Base-by-base conservation (phyloP, 148 eudicot species). In the Chenopodium berlandieri region DNA sequence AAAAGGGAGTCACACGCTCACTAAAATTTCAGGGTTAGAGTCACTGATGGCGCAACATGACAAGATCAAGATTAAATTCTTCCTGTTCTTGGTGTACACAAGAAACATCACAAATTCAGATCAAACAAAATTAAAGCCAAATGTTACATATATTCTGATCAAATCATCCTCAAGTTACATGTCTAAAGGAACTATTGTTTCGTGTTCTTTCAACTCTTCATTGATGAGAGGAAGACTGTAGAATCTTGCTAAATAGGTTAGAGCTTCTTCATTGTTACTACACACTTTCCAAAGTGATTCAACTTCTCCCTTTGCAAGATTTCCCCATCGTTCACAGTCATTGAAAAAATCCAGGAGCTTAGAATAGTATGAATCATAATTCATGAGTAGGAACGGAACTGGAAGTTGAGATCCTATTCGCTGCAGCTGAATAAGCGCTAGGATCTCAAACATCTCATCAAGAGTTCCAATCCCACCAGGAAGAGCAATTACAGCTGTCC, bases 381-480 rank as follows among this genome's bases (percentile, higher is more conserved):
- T 95, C 98, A 95, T 93, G 81, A 95, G 73, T 75, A 93, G 65
- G 77, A 93, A 87, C 4, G 98, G 98, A 30, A 95, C 92, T 1
- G 92, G 94, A 79, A 86, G 86, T 71, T 75, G 65, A 10, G 98
- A 93, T 48, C 98, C 98, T 62, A 93, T 89, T 76, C 97, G 87
- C 79, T 90, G 75, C 17, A 93, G 91, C 82, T 95, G 97, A 85
- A 93, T 90, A 76, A 95, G 83, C 4, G 97, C 81, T 78, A 93
- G 82, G 76, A 93, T 91, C 89, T 95, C 98, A 77, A 95, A 93
- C 52, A 89, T 84, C 87, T 95, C 97, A 78, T 95, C 98, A 12
- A 95, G 86, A 71, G 97, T 95, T 76, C 98, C 98, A 40, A 95
- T 80, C 44, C 98, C 98, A 68, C 98, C 98, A 3, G 98, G 97